phyloP scores from a whole-genome alignment of 176 grass and related monocot species.

The Triticum aestivum region DNA sequence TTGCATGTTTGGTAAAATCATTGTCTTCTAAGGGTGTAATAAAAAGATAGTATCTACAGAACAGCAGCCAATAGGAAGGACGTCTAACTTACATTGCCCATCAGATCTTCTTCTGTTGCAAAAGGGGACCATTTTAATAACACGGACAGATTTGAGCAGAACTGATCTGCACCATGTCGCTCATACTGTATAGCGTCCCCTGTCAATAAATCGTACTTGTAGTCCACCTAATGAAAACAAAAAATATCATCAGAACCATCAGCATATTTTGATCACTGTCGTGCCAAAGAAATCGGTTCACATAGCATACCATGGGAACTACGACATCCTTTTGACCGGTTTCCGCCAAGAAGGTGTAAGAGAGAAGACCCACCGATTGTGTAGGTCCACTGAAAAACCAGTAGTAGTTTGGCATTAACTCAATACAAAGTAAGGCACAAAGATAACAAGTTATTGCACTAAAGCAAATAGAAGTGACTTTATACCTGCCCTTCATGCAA shows the following conservation, averaged over 20 bases:
- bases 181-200: conserved; percentile 39
- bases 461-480: background rate
- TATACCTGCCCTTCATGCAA: conserved; percentile 50
- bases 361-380: conserved; percentile 81
- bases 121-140: conserved; percentile 83
- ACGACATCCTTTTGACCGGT: conserved; percentile 59
- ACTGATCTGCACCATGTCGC: conserved; percentile 41
- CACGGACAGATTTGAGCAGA: conserved; percentile 64
- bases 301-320: conserved; percentile 55
- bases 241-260: background rate
- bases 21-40: background rate
- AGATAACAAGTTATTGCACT: background rate
- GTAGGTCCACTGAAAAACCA: conserved; percentile 48
- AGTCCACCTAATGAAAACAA: conserved; percentile 63
- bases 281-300: background rate
- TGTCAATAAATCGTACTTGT: conserved; percentile 55
- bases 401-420: conserved; percentile 5
- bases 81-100: conserved; percentile 46
- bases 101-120: conserved; percentile 62
- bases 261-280: background rate
- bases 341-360: conserved; percentile 66
- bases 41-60: background rate
- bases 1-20: background rate
- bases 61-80: background rate
- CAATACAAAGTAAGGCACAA: background rate